phyloP scores from a whole-genome alignment of 225 moss, liverwort and hornwort genomes.

The Pseudoscleropodium purum region DNA sequence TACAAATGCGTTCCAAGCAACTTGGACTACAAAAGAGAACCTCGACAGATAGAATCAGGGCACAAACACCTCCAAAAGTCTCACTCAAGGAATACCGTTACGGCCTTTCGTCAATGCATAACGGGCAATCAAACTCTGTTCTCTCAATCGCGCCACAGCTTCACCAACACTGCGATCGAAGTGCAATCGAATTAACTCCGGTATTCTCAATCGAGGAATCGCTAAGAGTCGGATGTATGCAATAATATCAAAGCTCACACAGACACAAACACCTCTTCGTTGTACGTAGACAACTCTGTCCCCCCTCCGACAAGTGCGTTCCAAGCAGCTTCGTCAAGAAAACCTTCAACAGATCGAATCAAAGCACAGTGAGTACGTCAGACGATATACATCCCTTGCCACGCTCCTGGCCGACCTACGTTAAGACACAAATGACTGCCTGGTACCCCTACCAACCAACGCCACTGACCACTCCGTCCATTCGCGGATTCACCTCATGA shows the following conservation, averaged over 20 bases:
- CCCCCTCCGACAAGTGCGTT: background rate
- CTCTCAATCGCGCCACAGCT: background rate
- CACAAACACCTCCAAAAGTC: background rate
- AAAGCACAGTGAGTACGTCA: background rate
- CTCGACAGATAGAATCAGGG: background rate
- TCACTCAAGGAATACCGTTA: background rate
- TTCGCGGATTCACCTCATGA: background rate
- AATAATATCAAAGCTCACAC: background rate
- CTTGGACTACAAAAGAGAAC: background rate
- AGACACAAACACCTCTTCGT: background rate
- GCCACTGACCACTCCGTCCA: background rate
- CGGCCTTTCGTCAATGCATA: background rate
- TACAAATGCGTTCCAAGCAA: background rate
- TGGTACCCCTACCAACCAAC: background rate
- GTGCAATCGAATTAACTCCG: background rate
- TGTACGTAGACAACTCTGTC: background rate
- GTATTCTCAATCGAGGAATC: background rate
- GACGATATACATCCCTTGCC: background rate
- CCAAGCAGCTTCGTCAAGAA: background rate
- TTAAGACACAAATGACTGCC: background rate
- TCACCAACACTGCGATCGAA: background rate
- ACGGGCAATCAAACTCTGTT: background rate
- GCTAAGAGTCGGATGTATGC: background rate
- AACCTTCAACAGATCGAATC: slow-evolving; percentile 3
- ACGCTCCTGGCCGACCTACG: background rate